Base-by-base conservation (phyloP, 2,329 filamentous ascomycete species). In the Fusarium nanum region DNA sequence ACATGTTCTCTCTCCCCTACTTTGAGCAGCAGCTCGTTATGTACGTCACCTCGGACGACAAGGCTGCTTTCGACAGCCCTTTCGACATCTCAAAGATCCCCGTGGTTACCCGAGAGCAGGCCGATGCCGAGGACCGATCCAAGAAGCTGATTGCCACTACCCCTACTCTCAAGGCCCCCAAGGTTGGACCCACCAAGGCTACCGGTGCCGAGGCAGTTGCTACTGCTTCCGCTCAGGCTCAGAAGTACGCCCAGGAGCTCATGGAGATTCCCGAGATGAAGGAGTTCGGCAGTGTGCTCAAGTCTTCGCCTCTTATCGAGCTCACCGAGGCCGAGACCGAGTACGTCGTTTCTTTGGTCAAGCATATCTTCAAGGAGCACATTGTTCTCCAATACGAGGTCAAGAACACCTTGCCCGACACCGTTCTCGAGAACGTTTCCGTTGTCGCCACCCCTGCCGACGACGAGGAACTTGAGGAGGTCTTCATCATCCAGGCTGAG, bases 291-390 rank as follows among this genome's bases (percentile, higher is more conserved):
- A 87, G 87, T 71, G 89, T 98, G 14, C 92, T 99, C 84, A 98
- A 98, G 84, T 98, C 94, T 45, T 97, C 93, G 63, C 82, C 89
- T 27, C 83, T 92, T 52, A 89, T 97, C 72, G 95, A 98, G 81
- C 90, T 99, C 68, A 98, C 96, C 20, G 96, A 99, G 81, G 93
- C 93, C 56, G 96, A 98, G 82, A 98, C 95, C 22, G 96, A 99
- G 81, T 99, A 99, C 76, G 94, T 98, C 53, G 96, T 99, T 65
- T 90, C 88, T 37, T 91, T 96, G 23, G 88, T 98, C 81, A 99
- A 99, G 85, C 96, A 99, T 79, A 90, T 99, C 76, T 99, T 98
- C 90, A 97, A 97, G 83, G 93, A 97, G 79, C 93, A 98, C 78
- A 86, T 99, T 77, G 95, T 99, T 34, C 84, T 99, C 57, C 96